phyloP scores from a whole-genome alignment of 176 grass and related monocot genomes.

The Zoysia pacifica region DNA sequence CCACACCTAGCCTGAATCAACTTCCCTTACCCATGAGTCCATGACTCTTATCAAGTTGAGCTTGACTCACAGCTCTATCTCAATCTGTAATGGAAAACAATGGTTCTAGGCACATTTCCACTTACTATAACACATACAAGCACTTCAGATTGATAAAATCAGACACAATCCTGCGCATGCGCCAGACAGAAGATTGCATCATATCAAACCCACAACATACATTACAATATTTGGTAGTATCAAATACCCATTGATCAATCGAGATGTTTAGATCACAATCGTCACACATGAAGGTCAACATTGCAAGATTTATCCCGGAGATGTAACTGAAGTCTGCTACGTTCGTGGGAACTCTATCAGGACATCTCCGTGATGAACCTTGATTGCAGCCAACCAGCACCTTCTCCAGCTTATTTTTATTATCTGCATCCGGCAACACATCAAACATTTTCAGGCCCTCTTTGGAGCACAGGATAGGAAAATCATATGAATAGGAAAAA shows the following conservation, averaged over 20 bases:
- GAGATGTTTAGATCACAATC: neutral
- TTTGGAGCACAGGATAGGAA: no score
- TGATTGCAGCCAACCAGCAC: neutral
- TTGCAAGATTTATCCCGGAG: neutral
- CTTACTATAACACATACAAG: neutral
- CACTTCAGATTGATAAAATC: neutral
- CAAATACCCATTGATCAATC: neutral
- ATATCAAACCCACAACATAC: neutral
- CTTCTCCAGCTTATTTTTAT: neutral
- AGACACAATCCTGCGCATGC: neutral
- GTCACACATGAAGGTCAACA: neutral
- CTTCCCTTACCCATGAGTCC: no score
- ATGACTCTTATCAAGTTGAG: no score
- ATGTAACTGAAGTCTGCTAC: neutral
- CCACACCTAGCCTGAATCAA: no score
- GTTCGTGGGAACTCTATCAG: neutral
- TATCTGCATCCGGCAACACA: neutral
- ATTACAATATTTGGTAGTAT: neutral
- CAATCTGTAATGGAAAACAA: neutral
- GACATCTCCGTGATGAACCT: neutral
- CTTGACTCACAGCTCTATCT: no score
- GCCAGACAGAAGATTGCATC: neutral
- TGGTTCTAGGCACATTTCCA: neutral
- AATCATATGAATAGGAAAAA: no score
- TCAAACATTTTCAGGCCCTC: neutral